Evolutionary conservation across 169 alveolate genomes (phyloP), one percentile per base, ranked within the genome.

Genomic region (Plasmodium coatneyi): DNA sequence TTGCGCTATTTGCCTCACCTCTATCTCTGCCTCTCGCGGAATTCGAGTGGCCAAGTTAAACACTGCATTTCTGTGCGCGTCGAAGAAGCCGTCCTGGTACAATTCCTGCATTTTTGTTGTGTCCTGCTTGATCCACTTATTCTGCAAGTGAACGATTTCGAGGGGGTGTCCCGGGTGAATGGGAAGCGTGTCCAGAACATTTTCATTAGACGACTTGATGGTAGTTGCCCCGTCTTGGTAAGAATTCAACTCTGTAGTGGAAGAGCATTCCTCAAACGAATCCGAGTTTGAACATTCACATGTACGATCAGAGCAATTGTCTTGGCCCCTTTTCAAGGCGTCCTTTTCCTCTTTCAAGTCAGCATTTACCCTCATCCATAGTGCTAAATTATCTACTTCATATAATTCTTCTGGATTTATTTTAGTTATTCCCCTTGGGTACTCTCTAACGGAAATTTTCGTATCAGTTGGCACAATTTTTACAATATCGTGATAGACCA

Each of bases 321-420:
- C 87, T 34, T 30, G 34, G 5, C 34, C 14, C 19, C 49, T 86
- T 41, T 76, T 86, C 71, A 86, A 74, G 14, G 74, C 74, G 82
- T 95, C 92, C 66, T 95, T 79, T 39, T 95, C 96, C 72, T 95
- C 92, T 41, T 92, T 82, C 72, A 95, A 92, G 52, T 95, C 96
- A 14, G 96, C 96, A 95, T 95, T 95, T 60, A 95, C 96, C 82
- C 96, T 89, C 96, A 95, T 95, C 96, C 96, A 95, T 83, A 95
- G 70, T 79, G 96, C 96, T 71, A 92, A 95, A 84, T 92, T 92
- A 16, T 95, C 96, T 41, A 83, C 95, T 83, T 95, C 96, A 32
- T 93, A 95, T 78, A 95, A 92, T 46, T 92, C 95, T 79, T 93
- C 95, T 5, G 96, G 95, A 39, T 95, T 92, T 95, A 95, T 95